Evolutionary conservation across 768 basidiomycete species (phyloP).

Genomic region (Termitomyces sp.): DNA sequence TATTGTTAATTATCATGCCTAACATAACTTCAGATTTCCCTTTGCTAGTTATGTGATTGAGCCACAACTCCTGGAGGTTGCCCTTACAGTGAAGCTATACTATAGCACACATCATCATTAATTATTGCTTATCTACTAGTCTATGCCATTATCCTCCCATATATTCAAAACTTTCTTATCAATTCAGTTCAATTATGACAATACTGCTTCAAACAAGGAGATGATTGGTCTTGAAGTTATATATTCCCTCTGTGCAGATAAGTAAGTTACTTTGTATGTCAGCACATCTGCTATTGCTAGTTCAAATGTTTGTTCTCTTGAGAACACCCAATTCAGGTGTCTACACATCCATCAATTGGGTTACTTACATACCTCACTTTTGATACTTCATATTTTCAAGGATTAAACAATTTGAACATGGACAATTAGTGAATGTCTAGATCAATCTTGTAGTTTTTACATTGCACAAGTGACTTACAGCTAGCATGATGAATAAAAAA

Average conservation of each 20-base stretch:
- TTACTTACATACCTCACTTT: background rate
- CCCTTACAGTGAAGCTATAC: too few relatives aligned
- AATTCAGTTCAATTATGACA: background rate
- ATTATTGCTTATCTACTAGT: background rate
- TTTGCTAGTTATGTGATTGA: too few relatives aligned
- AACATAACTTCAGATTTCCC: too few relatives aligned
- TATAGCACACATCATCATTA: constrained; percentile 12
- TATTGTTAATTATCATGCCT: too few relatives aligned
- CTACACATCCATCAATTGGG: background rate
- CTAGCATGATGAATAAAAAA: too few relatives aligned
- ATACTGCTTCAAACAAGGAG: background rate
- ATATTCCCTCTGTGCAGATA: background rate
- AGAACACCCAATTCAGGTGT: background rate
- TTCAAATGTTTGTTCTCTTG: constrained; percentile 1
- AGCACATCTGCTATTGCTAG: background rate
- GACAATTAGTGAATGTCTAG: too few relatives aligned
- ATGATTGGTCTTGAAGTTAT: background rate
- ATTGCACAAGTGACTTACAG: too few relatives aligned
- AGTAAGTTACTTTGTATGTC: background rate
- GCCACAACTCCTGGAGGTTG: too few relatives aligned
- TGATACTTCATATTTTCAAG: background rate
- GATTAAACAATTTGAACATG: background rate
- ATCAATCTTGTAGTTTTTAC: too few relatives aligned
- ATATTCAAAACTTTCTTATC: background rate
- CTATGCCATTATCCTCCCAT: background rate